Evolutionary conservation across 306 rosid genomes (phyloP), one percentile per base, ranked within the genome.

Genomic region (Corylus avellana): DNA sequence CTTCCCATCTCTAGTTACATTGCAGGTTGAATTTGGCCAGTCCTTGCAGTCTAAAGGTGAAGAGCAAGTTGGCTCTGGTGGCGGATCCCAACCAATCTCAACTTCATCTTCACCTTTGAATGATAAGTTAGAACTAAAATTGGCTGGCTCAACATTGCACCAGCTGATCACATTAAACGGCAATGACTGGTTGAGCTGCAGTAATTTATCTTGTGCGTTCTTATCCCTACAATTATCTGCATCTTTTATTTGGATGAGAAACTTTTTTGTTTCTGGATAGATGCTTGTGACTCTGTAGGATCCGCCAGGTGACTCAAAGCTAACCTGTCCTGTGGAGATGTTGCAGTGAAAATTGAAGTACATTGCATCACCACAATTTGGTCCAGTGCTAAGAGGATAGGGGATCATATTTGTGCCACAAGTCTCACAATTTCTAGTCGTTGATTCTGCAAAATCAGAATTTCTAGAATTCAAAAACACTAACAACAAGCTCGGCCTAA

Each of bases 381-480:
- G 85, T 70, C 92, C 90, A 37, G 86, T 90, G 83, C 97, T 88
- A 1, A 92, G 87, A 53, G 97, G 97, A 80, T 92, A 92, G 44
- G 97, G 90, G 78, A 92, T 76, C 67, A 88, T 76, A 75, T 90
- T 90, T 86, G 94, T 90, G 66, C 97, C 97, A 85, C 97, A 92
- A 72, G 87, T 82, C 72, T 83, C 90, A 77, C 97, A 92, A 64
- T 48, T 83, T 51, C 89, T 86, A 20, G 77, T 49, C 16, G 87
- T 87, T 8, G 84, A 85, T 77, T 88, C 97, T 89, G 94, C 87
- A 80, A 22, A 81, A 74, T 46, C 10, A 72, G 35, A 78, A 78
- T 8, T 50, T 72, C 8, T 12, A 14, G 35, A 59, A 75, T 69
- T 71, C 42, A 84, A 66, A 75, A 84, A 61, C 25, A 81, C 44